phyloP scores from a whole-genome alignment of 176 grass and related monocot genomes.

The Puccinellia tenuiflora region DNA sequence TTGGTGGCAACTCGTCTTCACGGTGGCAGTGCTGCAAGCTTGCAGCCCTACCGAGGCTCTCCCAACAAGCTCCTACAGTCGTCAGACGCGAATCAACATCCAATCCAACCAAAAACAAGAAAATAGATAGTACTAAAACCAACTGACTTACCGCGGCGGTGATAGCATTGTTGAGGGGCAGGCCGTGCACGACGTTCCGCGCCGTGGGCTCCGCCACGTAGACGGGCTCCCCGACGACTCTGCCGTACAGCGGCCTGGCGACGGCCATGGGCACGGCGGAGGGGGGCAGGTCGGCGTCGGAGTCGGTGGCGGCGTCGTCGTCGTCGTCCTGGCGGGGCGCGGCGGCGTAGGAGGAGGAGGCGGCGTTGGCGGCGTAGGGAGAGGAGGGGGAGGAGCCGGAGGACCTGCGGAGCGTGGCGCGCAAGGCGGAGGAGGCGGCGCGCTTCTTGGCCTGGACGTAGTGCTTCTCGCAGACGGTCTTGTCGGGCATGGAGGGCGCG shows the following conservation, averaged over 20 bases:
- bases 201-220: slow-evolving; percentile 42
- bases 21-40: not conserved
- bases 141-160: slow-evolving; percentile 37
- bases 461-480: slow-evolving; percentile 98
- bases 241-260: slow-evolving; percentile 36
- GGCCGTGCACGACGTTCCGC: not conserved
- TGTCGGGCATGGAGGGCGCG: slow-evolving; percentile 85
- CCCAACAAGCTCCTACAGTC: slow-evolving; percentile 31
- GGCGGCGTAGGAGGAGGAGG: not conserved
- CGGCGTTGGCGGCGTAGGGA: not conserved
- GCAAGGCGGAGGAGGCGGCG: slow-evolving; percentile 79
- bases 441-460: slow-evolving; percentile 97
- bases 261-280: slow-evolving; percentile 14
- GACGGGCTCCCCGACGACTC: slow-evolving; percentile 35
- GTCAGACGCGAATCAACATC: not conserved
- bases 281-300: not conserved
- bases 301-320: slow-evolving; percentile 6
- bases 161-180: slow-evolving; percentile 20
- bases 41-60: not conserved
- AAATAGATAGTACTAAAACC: not conserved
- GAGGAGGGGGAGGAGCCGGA: not conserved
- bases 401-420: slow-evolving; percentile 70
- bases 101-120: not conserved
- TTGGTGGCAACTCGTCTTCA: slow-evolving; percentile 59
- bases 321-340: not conserved